These are phyloP conservation scores for Epichloe glyceriae DNA, from an alignment of 2,329 filamentous ascomycete genomes.

Conservation along the genomic window DNA sequence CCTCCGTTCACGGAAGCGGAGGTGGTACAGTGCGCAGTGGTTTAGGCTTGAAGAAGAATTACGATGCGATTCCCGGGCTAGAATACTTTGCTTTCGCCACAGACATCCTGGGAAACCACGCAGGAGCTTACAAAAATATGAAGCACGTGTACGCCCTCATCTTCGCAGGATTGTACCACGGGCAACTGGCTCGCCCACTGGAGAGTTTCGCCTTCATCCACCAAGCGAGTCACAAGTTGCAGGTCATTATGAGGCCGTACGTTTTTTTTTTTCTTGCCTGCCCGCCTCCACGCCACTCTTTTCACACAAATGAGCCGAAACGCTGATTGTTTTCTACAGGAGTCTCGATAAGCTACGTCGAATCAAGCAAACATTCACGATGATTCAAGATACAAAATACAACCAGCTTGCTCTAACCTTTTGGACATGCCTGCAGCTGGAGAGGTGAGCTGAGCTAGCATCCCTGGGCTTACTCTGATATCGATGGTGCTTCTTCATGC, in stretches of 20 bases:
- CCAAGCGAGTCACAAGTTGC: constrained; percentile 42
- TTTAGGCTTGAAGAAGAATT: constrained; percentile 39
- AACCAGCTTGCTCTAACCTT: constrained; percentile 66
- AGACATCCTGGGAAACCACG: constrained; percentile 72
- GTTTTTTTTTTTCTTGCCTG: constrained; percentile 17
- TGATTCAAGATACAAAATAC: constrained; percentile 29
- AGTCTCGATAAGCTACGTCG: constrained; percentile 35
- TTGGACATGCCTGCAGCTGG: constrained; percentile 88
- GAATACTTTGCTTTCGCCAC: constrained; percentile 81
- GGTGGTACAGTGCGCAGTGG: constrained; percentile 14
- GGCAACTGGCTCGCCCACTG: constrained; percentile 73
- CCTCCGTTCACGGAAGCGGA: constrained; percentile 33
- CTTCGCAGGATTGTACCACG: constrained; percentile 76
- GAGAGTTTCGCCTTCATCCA: constrained; percentile 62
- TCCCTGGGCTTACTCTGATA: too few species aligned
- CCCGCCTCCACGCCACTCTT: neutral
- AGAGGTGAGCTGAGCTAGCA: constrained; percentile 46
- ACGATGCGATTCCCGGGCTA: constrained; percentile 78
- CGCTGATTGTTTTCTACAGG: constrained; percentile 17
- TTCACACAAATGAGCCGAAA: neutral
- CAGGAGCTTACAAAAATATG: constrained; percentile 66
- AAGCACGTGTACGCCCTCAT: constrained; percentile 76
- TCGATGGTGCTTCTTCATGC: neutral
- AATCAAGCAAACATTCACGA: constrained; percentile 22
- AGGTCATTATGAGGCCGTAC: constrained; percentile 65